phyloP scores from a whole-genome alignment of 306 rosid species.

The Trifolium dubium region DNA sequence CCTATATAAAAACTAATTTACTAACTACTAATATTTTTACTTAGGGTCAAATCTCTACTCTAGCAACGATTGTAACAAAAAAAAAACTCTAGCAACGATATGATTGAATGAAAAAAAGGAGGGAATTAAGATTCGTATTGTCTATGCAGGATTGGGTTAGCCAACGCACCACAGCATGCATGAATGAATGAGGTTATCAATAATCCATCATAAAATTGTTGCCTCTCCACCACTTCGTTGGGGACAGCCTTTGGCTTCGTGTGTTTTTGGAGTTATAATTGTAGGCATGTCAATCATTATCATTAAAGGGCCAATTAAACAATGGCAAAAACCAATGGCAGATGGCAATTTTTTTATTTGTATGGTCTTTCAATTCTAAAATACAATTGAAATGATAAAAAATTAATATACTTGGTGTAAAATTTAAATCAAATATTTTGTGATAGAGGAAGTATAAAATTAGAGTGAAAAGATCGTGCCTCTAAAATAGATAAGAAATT shows the following conservation, averaged over 20 bases:
- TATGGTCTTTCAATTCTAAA: too few species aligned
- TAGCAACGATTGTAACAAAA: neutral
- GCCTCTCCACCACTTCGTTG: slow-evolving; percentile 30
- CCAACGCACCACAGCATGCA: slow-evolving; percentile 41
- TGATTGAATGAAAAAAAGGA: slow-evolving; percentile 3
- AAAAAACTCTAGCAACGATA: neutral
- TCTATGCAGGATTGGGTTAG: slow-evolving; percentile 22
- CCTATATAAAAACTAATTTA: neutral
- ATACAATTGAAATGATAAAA: too few species aligned
- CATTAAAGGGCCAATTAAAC: neutral
- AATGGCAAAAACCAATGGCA: slow-evolving; percentile 3
- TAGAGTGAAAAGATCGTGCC: too few species aligned
- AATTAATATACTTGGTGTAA: too few species aligned
- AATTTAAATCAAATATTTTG: too few species aligned
- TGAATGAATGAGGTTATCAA: neutral
- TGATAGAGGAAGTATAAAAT: too few species aligned
- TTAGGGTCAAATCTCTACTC: neutral
- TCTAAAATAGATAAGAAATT: too few species aligned
- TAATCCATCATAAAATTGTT: slow-evolving; percentile 15
- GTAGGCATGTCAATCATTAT: slow-evolving; percentile 36
- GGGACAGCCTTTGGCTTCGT: slow-evolving; percentile 42
- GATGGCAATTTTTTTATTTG: neutral
- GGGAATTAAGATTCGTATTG: slow-evolving; percentile 17
- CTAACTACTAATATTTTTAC: neutral
- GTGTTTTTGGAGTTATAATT: slow-evolving; percentile 25